Percentiles rank a stretch among this genome's conserved stretches.
phyloP scores from a whole-genome alignment of 768 basidiomycete species.

The Galerina marginata region DNA sequence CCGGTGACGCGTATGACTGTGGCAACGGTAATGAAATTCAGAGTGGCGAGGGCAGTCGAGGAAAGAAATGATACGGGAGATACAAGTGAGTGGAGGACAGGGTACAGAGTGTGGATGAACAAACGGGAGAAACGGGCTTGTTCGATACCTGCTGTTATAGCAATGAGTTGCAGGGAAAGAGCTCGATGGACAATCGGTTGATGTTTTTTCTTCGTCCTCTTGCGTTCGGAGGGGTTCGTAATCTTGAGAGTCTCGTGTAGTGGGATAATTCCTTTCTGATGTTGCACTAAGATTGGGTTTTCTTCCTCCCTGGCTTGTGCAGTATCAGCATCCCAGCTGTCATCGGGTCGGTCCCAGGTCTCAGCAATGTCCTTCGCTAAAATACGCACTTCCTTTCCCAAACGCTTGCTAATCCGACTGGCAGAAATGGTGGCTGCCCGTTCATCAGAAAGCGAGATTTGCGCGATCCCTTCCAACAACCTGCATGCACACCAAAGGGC shows the following conservation, averaged over 20 bases:
- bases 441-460: constrained; percentile 46
- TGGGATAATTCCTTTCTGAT: constrained; percentile 66
- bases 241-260: constrained; percentile 66
- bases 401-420: constrained; percentile 47
- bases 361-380: constrained; percentile 70
- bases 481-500: constrained; percentile 87
- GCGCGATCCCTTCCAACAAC: constrained; percentile 74
- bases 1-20: constrained; percentile 89
- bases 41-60: constrained; percentile 74
- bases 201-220: constrained; percentile 30
- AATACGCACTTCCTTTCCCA: constrained; percentile 69
- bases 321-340: constrained; percentile 21
- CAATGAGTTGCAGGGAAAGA: constrained; percentile 76
- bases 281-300: constrained; percentile 48
- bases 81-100: constrained; percentile 83
- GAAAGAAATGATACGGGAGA: constrained; percentile 73
- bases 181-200: constrained; percentile 74
- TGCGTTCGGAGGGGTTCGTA: constrained; percentile 36
- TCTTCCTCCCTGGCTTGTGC: constrained; percentile 37
- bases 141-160: constrained; percentile 73
- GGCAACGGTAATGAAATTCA: constrained; percentile 71
- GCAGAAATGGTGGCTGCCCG: constrained; percentile 29
- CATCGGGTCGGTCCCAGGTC: constrained; percentile 65
- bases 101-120: constrained; percentile 83
- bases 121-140: constrained; percentile 73